A percentile compares a stretch with the other conserved stretches of the same genome.
phyloP scores from a whole-genome alignment of 352 stramenopile genomes.

The Pseudoperonospora humuli region DNA sequence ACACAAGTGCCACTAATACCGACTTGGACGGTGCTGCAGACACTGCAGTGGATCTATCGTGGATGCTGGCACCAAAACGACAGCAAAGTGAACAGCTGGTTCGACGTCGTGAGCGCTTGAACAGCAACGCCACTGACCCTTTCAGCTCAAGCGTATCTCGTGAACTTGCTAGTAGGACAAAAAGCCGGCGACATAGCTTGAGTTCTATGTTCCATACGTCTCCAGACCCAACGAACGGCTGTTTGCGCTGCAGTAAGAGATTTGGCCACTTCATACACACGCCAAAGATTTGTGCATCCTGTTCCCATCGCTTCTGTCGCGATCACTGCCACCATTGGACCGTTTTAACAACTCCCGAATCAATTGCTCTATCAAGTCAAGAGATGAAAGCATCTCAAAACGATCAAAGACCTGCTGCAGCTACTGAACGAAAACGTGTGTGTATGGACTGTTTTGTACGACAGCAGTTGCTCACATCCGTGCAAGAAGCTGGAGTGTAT shows the following conservation, averaged over 20 bases:
- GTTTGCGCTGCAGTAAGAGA: constrained; percentile 33
- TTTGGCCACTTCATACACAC: constrained; percentile 38
- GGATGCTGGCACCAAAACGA: constrained; percentile 3
- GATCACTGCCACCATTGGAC: constrained; percentile 34
- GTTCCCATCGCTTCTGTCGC: constrained; percentile 38
- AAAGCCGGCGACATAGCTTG: constrained; percentile 16
- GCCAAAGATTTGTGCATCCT: constrained; percentile 43
- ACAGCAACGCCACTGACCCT: constrained; percentile 16
- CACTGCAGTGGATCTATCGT: constrained; percentile 8
- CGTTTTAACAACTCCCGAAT: constrained; percentile 13
- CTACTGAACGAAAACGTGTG: constrained; percentile 14
- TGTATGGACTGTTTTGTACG: constrained; percentile 52
- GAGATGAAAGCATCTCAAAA: constrained; percentile 4
- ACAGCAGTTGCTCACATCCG: constrained; percentile 36
- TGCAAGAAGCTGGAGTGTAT: constrained; percentile 30
- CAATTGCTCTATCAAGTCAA: constrained; percentile 1
- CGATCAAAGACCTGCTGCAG: background rate
- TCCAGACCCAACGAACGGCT: constrained; percentile 15
- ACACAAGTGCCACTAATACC: constrained; percentile 6
- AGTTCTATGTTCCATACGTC: constrained; percentile 8
- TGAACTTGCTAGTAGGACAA: constrained; percentile 1
- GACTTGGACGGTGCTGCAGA: constrained; percentile 18
- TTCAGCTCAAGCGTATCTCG: constrained; percentile 12
- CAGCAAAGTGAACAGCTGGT: constrained; percentile 1
- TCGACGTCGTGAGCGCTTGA: constrained; percentile 4